Percentiles rank a stretch among this genome's conserved stretches.
phyloP scores from a whole-genome alignment of 2,329 filamentous ascomycete genomes.

The Microdochium bolleyi region DNA sequence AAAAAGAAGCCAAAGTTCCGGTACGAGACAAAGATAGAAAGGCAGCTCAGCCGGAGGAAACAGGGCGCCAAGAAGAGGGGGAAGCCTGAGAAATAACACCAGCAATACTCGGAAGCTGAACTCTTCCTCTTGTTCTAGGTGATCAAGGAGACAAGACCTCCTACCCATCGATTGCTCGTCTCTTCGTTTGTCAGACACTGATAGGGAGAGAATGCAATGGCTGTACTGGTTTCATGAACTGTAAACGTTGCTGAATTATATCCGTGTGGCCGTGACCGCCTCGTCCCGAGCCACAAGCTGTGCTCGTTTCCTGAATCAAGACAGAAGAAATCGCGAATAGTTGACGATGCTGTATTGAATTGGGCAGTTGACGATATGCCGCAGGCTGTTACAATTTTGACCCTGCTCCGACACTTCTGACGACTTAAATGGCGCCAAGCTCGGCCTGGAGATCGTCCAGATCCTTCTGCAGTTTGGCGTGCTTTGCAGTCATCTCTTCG shows the following conservation, averaged over 20 bases:
- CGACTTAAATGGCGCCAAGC: conserved; percentile 74
- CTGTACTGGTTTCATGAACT: no score
- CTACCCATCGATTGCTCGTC: no score
- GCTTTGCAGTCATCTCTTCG: conserved; percentile 94
- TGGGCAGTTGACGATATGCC: background rate
- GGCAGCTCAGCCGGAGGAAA: conserved; percentile 66
- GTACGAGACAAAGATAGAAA: conserved; percentile 83
- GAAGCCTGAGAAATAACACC: background rate
- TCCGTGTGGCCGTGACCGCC: no score
- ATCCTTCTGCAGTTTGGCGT: conserved; percentile 76
- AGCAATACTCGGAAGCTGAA: background rate
- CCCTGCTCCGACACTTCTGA: conserved; percentile 1
- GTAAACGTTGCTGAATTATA: no score
- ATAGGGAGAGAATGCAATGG: no score
- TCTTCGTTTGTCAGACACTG: no score
- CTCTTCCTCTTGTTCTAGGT: no score
- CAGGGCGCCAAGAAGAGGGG: conserved; percentile 55
- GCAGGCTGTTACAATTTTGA: background rate
- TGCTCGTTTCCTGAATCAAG: no score
- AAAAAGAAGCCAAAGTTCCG: conserved; percentile 88
- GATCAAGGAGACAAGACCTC: no score
- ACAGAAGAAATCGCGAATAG: background rate
- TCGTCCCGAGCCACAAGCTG: no score
- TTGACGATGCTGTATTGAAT: background rate
- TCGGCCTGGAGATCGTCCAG: conserved; percentile 84